Evolutionary conservation across 768 basidiomycete genomes (phyloP), one percentile per base, ranked within the genome.

Genomic region (Amanita pseudoporphyria): DNA sequence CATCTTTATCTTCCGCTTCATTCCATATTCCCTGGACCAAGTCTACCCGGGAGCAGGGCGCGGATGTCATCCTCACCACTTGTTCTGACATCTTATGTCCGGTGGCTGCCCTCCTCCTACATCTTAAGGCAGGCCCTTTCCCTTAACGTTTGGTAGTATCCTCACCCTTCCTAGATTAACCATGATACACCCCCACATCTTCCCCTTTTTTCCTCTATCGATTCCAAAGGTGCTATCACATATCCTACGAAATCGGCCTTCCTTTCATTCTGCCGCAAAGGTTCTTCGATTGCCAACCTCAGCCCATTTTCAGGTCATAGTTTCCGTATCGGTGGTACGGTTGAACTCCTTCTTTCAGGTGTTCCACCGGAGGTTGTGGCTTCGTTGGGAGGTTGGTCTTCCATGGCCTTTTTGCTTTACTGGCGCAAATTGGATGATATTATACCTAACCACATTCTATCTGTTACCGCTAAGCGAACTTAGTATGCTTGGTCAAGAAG

Each of bases 301-400:
- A 58, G 47, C 67, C 66, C 49, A 52, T 57, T 1, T 67, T 67
- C 26, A 64, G 67, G n/a, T n/a, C n/a, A n/a, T n/a, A n/a, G n/a
- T n/a, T n/a, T n/a, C n/a, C n/a, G n/a, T n/a, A n/a, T n/a, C n/a
- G n/a, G n/a, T 0, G 62, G 67, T 1, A 60, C 64, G 0, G 60
- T 61, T 0, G 55, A 59, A 24, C 42, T 63, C 1, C 54, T 66
- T 0, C 28, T 61, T 0, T 30, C 49, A 0, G 58, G 63, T 0
- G n/a, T n/a, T n/a, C n/a, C n/a, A n/a, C n/a, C n/a, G n/a, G n/a
- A n/a, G n/a, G n/a, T n/a, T n/a, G n/a, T 58, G 67, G 59, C 61
- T 4, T 50, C 53, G 0, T 56, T 60, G 14, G 64, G 66, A 0
- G 46, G 57, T 1, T 68, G 64, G 67, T 57, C 60, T 0, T 67